phyloP scores from a whole-genome alignment of 202 grass and related monocot genomes.

The Carex sylvatica region DNA sequence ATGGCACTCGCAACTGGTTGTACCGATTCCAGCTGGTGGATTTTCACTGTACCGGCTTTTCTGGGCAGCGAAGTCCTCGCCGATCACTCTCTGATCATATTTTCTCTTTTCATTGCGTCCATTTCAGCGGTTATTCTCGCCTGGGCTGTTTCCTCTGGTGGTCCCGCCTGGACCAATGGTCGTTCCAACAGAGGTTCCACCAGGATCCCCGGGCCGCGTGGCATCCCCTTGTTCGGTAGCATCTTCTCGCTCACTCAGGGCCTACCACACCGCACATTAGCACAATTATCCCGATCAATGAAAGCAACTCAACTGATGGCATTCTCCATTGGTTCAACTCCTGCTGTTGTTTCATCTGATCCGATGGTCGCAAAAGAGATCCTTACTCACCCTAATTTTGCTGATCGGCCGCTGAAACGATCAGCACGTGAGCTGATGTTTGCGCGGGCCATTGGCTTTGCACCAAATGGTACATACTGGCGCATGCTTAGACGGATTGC shows the following conservation, averaged over 20 bases:
- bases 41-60: constrained; percentile 52
- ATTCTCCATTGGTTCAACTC: constrained; percentile 65
- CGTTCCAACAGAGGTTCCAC: constrained; percentile 32
- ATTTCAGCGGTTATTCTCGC: constrained; percentile 28
- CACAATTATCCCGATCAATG: constrained; percentile 4
- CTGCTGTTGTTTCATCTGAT: constrained; percentile 51
- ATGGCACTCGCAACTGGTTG: constrained; percentile 22
- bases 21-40: constrained; percentile 59
- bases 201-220: constrained; percentile 37
- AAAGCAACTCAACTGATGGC: constrained; percentile 52
- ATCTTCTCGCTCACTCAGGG: constrained; percentile 48
- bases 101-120: constrained; percentile 30
- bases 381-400: constrained; percentile 46
- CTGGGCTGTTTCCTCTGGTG: constrained; percentile 49
- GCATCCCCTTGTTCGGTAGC: constrained; percentile 56
- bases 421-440: constrained; percentile 79
- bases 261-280: constrained; percentile 54
- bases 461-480: constrained; percentile 64
- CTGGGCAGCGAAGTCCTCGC: constrained; percentile 37
- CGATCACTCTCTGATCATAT: constrained; percentile 32
- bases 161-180: constrained; percentile 48
- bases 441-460: constrained; percentile 67
- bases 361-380: constrained; percentile 44
- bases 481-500: constrained; percentile 64
- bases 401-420: constrained; percentile 55